phyloP scores from a whole-genome alignment of 257 asterid species.

The Catharanthus roseus region DNA sequence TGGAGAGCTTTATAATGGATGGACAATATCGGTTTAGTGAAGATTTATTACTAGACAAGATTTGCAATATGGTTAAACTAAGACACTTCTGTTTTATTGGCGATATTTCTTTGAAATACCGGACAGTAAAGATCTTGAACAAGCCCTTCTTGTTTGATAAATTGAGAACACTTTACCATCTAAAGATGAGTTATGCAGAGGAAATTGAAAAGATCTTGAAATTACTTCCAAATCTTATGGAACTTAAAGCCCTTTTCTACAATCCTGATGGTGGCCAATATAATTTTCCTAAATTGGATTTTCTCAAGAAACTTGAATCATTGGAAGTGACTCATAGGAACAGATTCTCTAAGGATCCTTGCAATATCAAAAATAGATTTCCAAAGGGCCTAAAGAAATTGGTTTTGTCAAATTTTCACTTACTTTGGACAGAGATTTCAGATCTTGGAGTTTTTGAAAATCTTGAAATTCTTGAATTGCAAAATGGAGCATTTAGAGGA shows the following conservation, averaged over 20 bases:
- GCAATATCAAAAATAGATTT: not conserved
- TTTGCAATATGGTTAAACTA: not conserved
- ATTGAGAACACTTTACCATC: not conserved
- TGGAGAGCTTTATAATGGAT: not conserved
- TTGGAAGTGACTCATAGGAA: not conserved
- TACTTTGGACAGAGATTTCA: slow-evolving; percentile 5
- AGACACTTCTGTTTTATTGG: not conserved
- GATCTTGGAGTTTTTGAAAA: not conserved
- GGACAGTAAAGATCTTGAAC: not conserved
- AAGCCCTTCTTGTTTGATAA: not conserved
- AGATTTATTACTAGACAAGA: not conserved
- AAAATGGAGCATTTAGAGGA: not conserved
- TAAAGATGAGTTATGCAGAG: not conserved
- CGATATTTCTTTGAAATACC: not conserved
- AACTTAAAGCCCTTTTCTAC: not conserved
- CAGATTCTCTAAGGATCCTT: not conserved
- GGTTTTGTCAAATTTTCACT: not conserved
- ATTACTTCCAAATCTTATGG: slow-evolving; percentile 9
- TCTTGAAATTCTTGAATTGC: slow-evolving; percentile 6
- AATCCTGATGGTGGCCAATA: not conserved
- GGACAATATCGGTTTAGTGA: not conserved
- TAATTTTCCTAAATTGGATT: no score
- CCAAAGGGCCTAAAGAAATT: not conserved
- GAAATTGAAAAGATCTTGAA: not conserved
- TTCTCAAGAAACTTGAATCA: no score